Percentiles rank a stretch among this genome's conserved stretches.
Conservation (phyloP, 2,329 filamentous ascomycete species). For the Venturia effusa region DNA sequence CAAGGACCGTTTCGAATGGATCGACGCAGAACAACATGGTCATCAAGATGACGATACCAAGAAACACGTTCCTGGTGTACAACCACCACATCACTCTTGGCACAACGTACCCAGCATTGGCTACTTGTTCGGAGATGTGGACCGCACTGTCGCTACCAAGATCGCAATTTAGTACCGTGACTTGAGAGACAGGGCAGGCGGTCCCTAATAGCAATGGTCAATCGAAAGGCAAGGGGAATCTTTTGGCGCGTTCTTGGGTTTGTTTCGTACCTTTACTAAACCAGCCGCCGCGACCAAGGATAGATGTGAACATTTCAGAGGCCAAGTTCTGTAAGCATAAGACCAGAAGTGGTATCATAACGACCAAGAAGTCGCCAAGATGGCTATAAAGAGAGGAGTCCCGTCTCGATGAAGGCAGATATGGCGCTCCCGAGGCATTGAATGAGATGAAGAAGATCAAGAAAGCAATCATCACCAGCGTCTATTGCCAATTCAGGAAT, state of each 20-base stretch:
- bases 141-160: conserved; percentile 34
- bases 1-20: conserved; percentile 13
- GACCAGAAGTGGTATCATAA: conserved; percentile 23
- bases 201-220: conserved; percentile 4
- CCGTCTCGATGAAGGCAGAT: conserved; percentile 30
- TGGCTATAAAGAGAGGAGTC: conserved; percentile 25
- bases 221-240: too few species aligned
- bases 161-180: conserved; percentile 16
- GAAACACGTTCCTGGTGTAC: conserved; percentile 24
- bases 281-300: conserved; percentile 28
- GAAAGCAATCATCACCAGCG: conserved; percentile 27
- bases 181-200: conserved; percentile 16
- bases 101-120: conserved; percentile 22
- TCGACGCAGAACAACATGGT: conserved; percentile 16
- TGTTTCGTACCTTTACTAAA: conserved; percentile 8
- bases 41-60: conserved; percentile 17
- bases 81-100: conserved; percentile 31
- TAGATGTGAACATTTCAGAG: conserved; percentile 22
- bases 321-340: conserved; percentile 23
- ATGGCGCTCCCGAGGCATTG: conserved; percentile 23
- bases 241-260: not conserved
- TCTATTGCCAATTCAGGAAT: conserved; percentile 28
- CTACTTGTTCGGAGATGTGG: conserved; percentile 31
- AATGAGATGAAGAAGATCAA: conserved; percentile 23
- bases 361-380: conserved; percentile 26